These are phyloP conservation scores for Schizosaccharomyces lindneri DNA, from an alignment of 805 yeast genomes.

Conservation along the genomic window DNA sequence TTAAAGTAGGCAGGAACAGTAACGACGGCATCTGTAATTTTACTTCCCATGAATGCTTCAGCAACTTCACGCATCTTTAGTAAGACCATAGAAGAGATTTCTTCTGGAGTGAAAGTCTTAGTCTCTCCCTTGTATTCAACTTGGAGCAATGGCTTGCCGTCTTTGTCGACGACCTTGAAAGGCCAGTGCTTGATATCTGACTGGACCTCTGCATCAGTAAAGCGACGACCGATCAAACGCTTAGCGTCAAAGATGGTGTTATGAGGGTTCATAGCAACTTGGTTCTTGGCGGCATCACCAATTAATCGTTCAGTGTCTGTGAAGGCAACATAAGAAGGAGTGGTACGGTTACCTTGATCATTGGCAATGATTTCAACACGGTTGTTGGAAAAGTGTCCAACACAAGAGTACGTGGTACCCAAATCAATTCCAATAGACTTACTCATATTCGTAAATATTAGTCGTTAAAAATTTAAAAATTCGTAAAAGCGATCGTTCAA, in stretches of 20 bases:
- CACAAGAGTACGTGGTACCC: slow-evolving; percentile 96
- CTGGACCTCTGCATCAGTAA: slow-evolving; percentile 52
- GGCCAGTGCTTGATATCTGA: slow-evolving; percentile 75
- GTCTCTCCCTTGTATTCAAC: slow-evolving; percentile 76
- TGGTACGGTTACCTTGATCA: slow-evolving; percentile 96
- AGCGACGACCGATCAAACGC: slow-evolving; percentile 75
- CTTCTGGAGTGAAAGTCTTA: slow-evolving; percentile 83
- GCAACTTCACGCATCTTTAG: slow-evolving; percentile 85
- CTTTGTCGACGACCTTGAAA: slow-evolving; percentile 49
- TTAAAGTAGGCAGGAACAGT: slow-evolving; percentile 95
- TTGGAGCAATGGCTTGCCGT: slow-evolving; percentile 66
- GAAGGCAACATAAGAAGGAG: slow-evolving; percentile 91
- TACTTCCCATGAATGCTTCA: slow-evolving; percentile 65
- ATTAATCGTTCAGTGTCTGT: slow-evolving; percentile 84
- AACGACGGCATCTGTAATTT: slow-evolving; percentile 75
- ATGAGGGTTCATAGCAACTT: slow-evolving; percentile 86
- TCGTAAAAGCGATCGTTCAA: neutral
- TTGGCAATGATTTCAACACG: slow-evolving; percentile 88
- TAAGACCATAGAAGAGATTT: slow-evolving; percentile 78
- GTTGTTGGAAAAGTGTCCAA: slow-evolving; percentile 64
- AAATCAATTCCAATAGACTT: slow-evolving; percentile 53
- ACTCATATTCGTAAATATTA: slow-evolving; percentile 16
- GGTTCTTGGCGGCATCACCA: slow-evolving; percentile 96
- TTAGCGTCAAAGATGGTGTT: slow-evolving; percentile 92
- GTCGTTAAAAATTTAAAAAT: neutral